These are phyloP conservation scores for Penicillium sp. DNA, from an alignment of 2,329 filamentous ascomycete genomes.

Conservation along the genomic window DNA sequence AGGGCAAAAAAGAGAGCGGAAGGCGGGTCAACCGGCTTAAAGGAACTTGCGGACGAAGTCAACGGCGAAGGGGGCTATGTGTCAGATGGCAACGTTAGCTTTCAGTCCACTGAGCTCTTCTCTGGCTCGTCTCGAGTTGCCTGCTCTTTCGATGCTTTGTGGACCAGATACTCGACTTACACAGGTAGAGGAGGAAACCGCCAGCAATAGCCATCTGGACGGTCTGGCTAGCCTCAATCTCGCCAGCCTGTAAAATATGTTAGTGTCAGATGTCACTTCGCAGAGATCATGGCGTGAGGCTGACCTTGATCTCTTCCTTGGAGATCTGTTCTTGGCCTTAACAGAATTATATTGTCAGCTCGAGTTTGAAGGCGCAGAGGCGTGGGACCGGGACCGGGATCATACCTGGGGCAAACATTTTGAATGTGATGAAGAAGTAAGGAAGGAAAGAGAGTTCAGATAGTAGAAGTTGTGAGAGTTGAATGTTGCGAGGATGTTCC, in stretches of 20 bases:
- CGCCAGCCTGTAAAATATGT: conserved; percentile 41
- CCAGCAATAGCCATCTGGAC: conserved; percentile 54
- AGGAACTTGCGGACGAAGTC: conserved; percentile 50
- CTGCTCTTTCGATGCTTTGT: neutral
- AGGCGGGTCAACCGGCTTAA: conserved; percentile 27
- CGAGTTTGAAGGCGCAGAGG: neutral
- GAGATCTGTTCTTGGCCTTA: conserved; percentile 46
- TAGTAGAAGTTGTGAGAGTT: conserved; percentile 7
- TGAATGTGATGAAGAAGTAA: conserved; percentile 7
- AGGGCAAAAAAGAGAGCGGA: neutral
- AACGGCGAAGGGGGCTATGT: conserved; percentile 48
- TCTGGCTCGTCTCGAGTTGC: neutral
- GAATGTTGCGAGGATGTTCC: conserved; percentile 1
- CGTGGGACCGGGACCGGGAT: neutral
- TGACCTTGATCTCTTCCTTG: conserved; percentile 47
- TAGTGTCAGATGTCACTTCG: conserved; percentile 2
- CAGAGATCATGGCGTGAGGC: neutral
- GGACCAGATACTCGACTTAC: conserved; percentile 43
- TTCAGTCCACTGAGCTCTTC: neutral
- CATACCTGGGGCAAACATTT: conserved; percentile 38
- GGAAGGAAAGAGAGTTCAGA: neutral
- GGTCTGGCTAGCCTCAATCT: conserved; percentile 53
- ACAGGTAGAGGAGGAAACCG: conserved; percentile 59
- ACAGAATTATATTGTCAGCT: conserved; percentile 2
- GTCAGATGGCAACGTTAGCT: neutral